phyloP scores from a whole-genome alignment of 306 rosid species.

The Vigna unguiculata region DNA sequence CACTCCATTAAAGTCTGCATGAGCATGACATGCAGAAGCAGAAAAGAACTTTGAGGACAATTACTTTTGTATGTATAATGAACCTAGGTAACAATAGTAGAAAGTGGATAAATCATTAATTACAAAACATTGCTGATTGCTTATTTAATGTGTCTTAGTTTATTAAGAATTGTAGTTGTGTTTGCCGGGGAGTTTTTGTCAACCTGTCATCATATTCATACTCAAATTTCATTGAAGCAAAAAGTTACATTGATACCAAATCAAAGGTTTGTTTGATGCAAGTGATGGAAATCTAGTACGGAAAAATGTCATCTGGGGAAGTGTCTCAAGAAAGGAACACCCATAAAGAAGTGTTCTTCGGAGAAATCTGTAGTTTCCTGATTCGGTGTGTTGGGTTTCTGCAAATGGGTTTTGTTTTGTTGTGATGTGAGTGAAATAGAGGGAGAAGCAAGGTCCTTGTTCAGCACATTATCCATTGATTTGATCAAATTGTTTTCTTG shows the following conservation, averaged over 20 bases:
- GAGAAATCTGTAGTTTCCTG: slow-evolving; percentile 20
- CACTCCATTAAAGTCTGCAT: slow-evolving; percentile 40
- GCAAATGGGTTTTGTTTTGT: slow-evolving; percentile 27
- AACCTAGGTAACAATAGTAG: slow-evolving; percentile 33
- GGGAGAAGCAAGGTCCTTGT: slow-evolving; percentile 26
- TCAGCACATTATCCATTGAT: background rate
- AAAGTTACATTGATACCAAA: background rate
- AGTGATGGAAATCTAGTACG: too few species aligned
- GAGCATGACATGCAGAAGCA: slow-evolving; percentile 32
- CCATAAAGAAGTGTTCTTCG: background rate
- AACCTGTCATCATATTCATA: background rate
- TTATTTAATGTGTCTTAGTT: background rate
- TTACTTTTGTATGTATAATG: slow-evolving; percentile 9
- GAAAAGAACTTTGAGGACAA: slow-evolving; percentile 24
- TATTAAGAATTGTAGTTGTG: background rate
- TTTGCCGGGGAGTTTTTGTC: background rate
- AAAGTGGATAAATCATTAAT: slow-evolving; percentile 40
- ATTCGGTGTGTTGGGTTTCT: slow-evolving; percentile 18
- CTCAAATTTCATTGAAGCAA: background rate
- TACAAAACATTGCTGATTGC: background rate
- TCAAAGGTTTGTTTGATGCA: background rate
- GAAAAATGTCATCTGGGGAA: slow-evolving; percentile 14
- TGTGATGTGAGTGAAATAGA: slow-evolving; percentile 16
- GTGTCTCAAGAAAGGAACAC: background rate
- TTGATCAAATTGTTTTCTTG: slow-evolving; percentile 38